Evolutionary conservation across 2,329 filamentous ascomycete genomes (phyloP).

Genomic region (Fusarium sp.): DNA sequence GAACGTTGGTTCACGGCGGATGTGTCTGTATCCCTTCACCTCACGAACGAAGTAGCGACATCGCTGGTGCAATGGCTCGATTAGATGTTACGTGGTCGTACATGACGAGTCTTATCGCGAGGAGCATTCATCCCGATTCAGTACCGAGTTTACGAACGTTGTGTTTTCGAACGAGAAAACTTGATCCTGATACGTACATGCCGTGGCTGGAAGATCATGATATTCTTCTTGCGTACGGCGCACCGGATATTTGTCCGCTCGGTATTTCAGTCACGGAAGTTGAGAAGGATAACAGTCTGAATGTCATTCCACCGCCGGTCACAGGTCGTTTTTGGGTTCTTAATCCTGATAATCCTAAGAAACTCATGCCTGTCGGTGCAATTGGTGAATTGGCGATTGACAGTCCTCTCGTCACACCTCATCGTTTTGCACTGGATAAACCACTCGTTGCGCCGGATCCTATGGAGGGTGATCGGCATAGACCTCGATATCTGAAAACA

Average conservation of each 20-base stretch:
- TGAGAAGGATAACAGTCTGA: constrained; percentile 51
- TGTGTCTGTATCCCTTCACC: constrained; percentile 69
- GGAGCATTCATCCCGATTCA: constrained; percentile 53
- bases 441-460: constrained; percentile 43
- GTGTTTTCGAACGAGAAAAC: constrained; percentile 61
- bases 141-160: constrained; percentile 56
- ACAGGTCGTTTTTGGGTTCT: constrained; percentile 64
- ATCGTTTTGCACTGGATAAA: constrained; percentile 50
- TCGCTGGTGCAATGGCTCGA: constrained; percentile 61
- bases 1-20: constrained; percentile 66
- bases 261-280: constrained; percentile 63
- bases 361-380: constrained; percentile 64
- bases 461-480: background rate
- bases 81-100: constrained; percentile 65
- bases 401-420: constrained; percentile 55
- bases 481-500: constrained; percentile 60
- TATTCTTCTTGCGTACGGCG: constrained; percentile 64
- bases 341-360: constrained; percentile 62
- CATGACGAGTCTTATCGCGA: constrained; percentile 70
- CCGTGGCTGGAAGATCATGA: constrained; percentile 60
- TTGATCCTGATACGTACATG: constrained; percentile 61
- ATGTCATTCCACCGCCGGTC: constrained; percentile 61
- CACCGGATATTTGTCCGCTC: constrained; percentile 63
- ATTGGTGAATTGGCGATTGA: constrained; percentile 71
- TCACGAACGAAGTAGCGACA: constrained; percentile 61